Conservation (phyloP, 345 rosid species). For the Corchorus olitorius region DNA sequence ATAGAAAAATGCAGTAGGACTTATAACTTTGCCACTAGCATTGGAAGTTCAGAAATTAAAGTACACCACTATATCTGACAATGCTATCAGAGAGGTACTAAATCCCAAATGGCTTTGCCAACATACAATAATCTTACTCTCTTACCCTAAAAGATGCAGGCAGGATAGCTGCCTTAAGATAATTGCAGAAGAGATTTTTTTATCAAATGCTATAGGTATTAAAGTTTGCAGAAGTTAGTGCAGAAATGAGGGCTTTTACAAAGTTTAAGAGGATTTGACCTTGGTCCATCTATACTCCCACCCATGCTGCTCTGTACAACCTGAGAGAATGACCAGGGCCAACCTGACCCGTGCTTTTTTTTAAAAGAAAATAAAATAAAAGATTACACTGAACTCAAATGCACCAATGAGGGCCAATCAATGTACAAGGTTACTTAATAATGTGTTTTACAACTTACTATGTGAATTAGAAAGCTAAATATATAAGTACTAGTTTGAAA, state of each 20-base stretch:
- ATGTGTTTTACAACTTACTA: not conserved
- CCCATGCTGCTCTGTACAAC: not conserved
- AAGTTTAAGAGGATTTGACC: not conserved
- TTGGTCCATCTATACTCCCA: not conserved
- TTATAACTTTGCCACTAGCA: constrained; percentile 1
- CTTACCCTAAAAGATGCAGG: not conserved
- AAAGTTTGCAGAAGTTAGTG: constrained; percentile 5
- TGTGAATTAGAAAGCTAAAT: not conserved
- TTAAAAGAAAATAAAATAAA: too few species aligned
- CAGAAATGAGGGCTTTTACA: not conserved
- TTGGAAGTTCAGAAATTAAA: not conserved
- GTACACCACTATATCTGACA: not conserved
- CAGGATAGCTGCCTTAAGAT: not conserved
- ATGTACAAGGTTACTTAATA: not conserved
- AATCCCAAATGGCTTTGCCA: not conserved
- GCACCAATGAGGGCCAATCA: not conserved
- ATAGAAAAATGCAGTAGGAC: not conserved
- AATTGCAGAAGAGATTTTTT: not conserved
- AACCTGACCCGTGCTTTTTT: not conserved
- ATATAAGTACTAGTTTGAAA: not conserved
- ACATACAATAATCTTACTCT: not conserved
- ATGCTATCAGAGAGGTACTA: not conserved
- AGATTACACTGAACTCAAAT: not conserved
- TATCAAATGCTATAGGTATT: not conserved
- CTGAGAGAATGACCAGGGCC: not conserved